These are phyloP conservation scores for Lupinus albus DNA, from an alignment of 306 rosid genomes.

Conservation along the genomic window DNA sequence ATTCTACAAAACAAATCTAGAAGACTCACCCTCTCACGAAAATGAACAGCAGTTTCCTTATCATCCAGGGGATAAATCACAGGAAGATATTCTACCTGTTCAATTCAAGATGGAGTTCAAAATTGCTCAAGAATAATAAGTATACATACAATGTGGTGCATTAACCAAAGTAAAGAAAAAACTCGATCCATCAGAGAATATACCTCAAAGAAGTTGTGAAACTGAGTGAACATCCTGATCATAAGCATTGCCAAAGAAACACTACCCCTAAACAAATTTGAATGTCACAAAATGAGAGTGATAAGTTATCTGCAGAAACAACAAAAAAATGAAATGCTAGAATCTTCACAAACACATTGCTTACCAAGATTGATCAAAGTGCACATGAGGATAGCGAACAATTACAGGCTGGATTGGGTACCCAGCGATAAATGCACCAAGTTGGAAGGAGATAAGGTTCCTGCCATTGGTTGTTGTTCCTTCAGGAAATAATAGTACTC, in stretches of 20 bases:
- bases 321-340: constrained; percentile 36
- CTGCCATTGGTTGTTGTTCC: constrained; percentile 97
- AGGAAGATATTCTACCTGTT: constrained; percentile 97
- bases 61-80: constrained; percentile 66
- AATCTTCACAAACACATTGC: constrained; percentile 38
- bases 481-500: constrained; percentile 91
- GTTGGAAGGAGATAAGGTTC: constrained; percentile 88
- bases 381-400: constrained; percentile 95
- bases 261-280: constrained; percentile 66
- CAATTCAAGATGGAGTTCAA: constrained; percentile 33
- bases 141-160: not conserved
- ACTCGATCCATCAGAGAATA: constrained; percentile 28
- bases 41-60: constrained; percentile 72
- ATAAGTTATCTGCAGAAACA: constrained; percentile 36
- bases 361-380: constrained; percentile 98
- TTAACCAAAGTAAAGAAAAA: constrained; percentile 26
- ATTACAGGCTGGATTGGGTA: constrained; percentile 82
- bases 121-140: too few relatives aligned
- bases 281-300: constrained; percentile 30
- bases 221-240: constrained; percentile 94
- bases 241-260: constrained; percentile 79
- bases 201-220: constrained; percentile 97
- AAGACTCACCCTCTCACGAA: constrained; percentile 77
- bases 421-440: constrained; percentile 91
- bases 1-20: constrained; percentile 28